These are phyloP conservation scores for Cinnamomum micranthum DNA, from an alignment of 164 flowering plant genomes.

Conservation along the genomic window DNA sequence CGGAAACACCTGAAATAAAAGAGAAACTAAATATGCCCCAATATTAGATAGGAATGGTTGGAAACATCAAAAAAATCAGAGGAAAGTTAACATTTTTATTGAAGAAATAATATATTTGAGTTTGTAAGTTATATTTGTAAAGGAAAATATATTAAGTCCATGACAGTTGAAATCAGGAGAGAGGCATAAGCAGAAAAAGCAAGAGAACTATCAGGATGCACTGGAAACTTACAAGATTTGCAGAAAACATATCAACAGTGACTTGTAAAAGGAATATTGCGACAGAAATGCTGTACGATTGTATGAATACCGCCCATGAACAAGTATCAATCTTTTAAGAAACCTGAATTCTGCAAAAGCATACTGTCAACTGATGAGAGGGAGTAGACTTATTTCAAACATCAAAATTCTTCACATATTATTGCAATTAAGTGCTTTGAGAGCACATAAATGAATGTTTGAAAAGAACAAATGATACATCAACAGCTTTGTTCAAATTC, in stretches of 20 bases:
- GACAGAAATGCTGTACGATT: constrained; percentile 97
- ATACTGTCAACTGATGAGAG: not conserved
- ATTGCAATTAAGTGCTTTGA: not conserved
- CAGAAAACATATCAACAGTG: constrained; percentile 88
- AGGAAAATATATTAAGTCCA: not conserved
- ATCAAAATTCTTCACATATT: not conserved
- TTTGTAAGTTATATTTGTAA: not conserved
- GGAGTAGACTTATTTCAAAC: not conserved
- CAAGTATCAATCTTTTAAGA: constrained; percentile 89
- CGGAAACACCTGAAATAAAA: constrained; percentile 96
- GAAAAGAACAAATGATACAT: not conserved
- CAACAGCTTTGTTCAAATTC: not conserved
- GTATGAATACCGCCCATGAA: constrained; percentile 98
- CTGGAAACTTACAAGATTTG: constrained; percentile 83
- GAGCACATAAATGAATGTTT: not conserved
- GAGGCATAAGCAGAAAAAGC: not conserved
- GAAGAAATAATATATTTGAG: not conserved
- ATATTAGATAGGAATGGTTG: constrained; percentile 25
- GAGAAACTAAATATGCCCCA: constrained; percentile 65
- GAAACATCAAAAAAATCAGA: not conserved
- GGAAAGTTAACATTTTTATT: not conserved
- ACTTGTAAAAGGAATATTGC: constrained; percentile 94
- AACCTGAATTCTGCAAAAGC: constrained; percentile 82
- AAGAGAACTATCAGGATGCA: not conserved
- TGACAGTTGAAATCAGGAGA: not conserved